Evolutionary conservation across 2,329 filamentous ascomycete genomes (phyloP), one percentile per base, ranked within the genome.

Genomic region (Botrytis sinoallii): DNA sequence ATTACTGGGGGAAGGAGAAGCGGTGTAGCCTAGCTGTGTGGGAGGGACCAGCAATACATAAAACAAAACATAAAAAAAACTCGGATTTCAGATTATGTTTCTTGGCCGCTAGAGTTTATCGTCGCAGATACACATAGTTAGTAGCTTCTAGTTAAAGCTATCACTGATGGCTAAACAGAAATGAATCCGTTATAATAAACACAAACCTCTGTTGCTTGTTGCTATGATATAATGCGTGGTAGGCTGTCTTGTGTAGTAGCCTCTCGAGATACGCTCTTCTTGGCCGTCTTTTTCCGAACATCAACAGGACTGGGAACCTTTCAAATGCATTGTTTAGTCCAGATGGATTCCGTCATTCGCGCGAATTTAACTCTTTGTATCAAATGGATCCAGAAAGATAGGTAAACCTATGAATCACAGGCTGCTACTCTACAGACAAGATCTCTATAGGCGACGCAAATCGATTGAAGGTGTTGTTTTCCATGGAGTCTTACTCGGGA

Each of bases 111-210:
- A n/a, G 38, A 68, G 18, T 68, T 16, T 69, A 68, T 61, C 55
- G 55, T 38, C 68, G 68, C 22, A 61, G 68, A 46, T 70, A 70
- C 29, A 9, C 44, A 42, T 57, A 55, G n/a, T 20, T 38, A 55
- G 70, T 16, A 29, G n/a, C 52, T 59, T 44, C 59, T 59, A 44
- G 25, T 46, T 48, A 60, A 29, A 67, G 71, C n/a, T 32, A 38
- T 68, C 48, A 29, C 48, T 20, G 52, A 48, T 69, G 40, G 40
- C 63, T 59, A 60, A 18, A 61, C 71, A 72, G 63, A 72, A 72
- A 46, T 72, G 71, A 69, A 69, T 59, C 52, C 71, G 71, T 72
- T 72, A 68, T 68, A 72, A 68, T 52, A 68, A 68, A 44, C 18
- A 46, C 5, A 8, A 14, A 32, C 25, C 52, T 55, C 42, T 48